These are phyloP conservation scores for Cryptococcus sp. DNA, from an alignment of 1,284 basidiomycete genomes.

Conservation along the genomic window DNA sequence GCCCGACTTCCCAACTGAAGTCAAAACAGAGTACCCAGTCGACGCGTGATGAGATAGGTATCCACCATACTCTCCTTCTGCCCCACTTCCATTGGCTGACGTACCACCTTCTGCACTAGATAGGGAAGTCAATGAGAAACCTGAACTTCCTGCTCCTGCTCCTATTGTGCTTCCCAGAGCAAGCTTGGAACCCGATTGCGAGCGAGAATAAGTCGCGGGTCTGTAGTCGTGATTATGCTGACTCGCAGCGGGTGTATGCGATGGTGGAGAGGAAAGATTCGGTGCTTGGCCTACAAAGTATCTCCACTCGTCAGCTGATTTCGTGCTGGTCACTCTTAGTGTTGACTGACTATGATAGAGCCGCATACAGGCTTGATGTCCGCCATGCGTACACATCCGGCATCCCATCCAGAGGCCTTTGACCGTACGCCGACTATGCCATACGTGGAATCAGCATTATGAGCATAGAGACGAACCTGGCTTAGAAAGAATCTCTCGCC, in stretches of 20 bases:
- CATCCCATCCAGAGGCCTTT: constrained; percentile 46
- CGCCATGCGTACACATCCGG: constrained; percentile 43
- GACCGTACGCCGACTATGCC: constrained; percentile 33
- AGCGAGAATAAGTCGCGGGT: neutral
- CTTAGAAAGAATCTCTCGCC: neutral
- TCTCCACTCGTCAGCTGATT: neutral
- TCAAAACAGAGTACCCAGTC: too few species aligned
- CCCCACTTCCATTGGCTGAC: constrained; percentile 1
- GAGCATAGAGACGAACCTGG: too few species aligned
- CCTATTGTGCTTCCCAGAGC: neutral
- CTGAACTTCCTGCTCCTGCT: neutral
- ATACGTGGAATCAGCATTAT: too few species aligned
- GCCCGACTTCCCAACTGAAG: neutral
- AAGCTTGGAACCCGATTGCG: neutral
- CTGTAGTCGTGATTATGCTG: neutral
- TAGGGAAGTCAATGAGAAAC: neutral
- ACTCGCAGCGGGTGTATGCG: neutral
- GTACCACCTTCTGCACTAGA: constrained; percentile 8
- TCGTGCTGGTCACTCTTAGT: neutral
- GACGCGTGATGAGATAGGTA: neutral
- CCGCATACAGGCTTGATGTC: constrained; percentile 45
- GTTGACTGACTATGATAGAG: constrained; percentile 36
- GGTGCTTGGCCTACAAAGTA: neutral
- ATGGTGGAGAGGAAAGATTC: neutral
- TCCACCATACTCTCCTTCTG: neutral